Evolutionary conservation across 495 filamentous ascomycete species (phyloP).

Genomic region (Penicillium cosmopolitanum): DNA sequence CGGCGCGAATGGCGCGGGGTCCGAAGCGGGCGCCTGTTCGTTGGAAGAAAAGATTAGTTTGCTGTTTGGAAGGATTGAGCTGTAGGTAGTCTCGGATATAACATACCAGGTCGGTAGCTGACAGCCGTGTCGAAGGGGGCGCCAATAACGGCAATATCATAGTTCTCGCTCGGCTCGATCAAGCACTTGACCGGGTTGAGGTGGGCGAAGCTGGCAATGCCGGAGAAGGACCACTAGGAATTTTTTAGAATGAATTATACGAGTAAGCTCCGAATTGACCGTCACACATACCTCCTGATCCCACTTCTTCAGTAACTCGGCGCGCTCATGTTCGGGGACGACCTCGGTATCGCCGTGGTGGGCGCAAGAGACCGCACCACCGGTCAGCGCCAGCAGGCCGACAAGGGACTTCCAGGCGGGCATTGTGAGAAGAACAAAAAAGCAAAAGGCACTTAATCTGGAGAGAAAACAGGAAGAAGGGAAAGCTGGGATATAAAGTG

Average conservation of each 20-base stretch:
- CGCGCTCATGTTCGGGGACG: constrained; percentile 44
- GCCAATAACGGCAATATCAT: constrained; percentile 81
- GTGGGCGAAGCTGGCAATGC: constrained; percentile 81
- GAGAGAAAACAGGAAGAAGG: constrained; percentile 17
- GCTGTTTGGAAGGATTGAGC: constrained; percentile 25
- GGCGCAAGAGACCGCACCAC: constrained; percentile 39
- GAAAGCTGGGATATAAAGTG: constrained; percentile 15
- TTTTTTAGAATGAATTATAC: constrained; percentile 5
- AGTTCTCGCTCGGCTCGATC: constrained; percentile 63
- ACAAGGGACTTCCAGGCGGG: constrained; percentile 34
- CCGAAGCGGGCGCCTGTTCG: constrained; percentile 74
- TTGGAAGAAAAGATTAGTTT: constrained; percentile 30
- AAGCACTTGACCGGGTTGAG: constrained; percentile 75
- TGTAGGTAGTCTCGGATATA: constrained; percentile 45
- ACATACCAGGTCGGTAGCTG: constrained; percentile 65
- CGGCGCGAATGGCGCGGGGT: constrained; percentile 79
- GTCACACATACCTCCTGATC: constrained; percentile 50
- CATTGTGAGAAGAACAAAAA: constrained; percentile 16
- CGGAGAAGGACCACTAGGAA: constrained; percentile 73
- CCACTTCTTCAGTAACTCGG: constrained; percentile 56
- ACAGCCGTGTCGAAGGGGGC: constrained; percentile 86
- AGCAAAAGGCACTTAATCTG: constrained; percentile 3
- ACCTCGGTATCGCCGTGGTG: constrained; percentile 46
- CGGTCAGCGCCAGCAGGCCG: constrained; percentile 42
- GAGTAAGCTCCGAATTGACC: neutral